These are phyloP conservation scores for Cercospora zeina DNA, from an alignment of 2,329 filamentous ascomycete species.

Conservation along the genomic window DNA sequence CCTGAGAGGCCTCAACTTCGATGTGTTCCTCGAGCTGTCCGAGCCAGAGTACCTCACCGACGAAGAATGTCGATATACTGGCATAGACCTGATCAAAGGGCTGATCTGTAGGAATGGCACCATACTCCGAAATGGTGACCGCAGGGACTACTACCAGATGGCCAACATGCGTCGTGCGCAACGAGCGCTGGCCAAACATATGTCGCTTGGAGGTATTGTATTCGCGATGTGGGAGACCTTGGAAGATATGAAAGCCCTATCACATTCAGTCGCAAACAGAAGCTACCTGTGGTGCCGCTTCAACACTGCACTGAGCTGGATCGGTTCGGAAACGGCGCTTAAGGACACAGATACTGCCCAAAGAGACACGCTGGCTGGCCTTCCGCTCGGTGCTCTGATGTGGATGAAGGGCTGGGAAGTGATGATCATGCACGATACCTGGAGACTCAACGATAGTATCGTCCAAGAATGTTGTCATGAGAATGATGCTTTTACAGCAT, in stretches of 20 bases:
- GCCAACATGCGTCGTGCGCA: slow-evolving; percentile 45
- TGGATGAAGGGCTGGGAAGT: slow-evolving; percentile 51
- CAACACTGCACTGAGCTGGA: slow-evolving; percentile 50
- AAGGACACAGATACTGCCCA: slow-evolving; percentile 41
- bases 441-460: slow-evolving; percentile 37
- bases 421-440: slow-evolving; percentile 48
- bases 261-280: slow-evolving; percentile 48
- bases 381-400: slow-evolving; percentile 50
- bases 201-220: slow-evolving; percentile 47
- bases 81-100: slow-evolving; percentile 42
- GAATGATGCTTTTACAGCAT: background rate
- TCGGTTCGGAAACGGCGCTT: slow-evolving; percentile 44
- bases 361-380: slow-evolving; percentile 26
- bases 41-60: slow-evolving; percentile 45
- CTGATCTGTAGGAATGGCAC: slow-evolving; percentile 43
- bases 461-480: slow-evolving; percentile 17
- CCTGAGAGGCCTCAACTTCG: slow-evolving; percentile 42
- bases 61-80: slow-evolving; percentile 40
- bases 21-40: slow-evolving; percentile 47
- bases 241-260: slow-evolving; percentile 42
- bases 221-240: slow-evolving; percentile 51
- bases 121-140: slow-evolving; percentile 46
- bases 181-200: slow-evolving; percentile 50
- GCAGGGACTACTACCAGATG: slow-evolving; percentile 51
- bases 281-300: slow-evolving; percentile 51